Percentiles rank a stretch among this genome's conserved stretches.
These are phyloP conservation scores for Boletus holoroseus DNA, from an alignment of 1,284 basidiomycete genomes.

Conservation along the genomic window DNA sequence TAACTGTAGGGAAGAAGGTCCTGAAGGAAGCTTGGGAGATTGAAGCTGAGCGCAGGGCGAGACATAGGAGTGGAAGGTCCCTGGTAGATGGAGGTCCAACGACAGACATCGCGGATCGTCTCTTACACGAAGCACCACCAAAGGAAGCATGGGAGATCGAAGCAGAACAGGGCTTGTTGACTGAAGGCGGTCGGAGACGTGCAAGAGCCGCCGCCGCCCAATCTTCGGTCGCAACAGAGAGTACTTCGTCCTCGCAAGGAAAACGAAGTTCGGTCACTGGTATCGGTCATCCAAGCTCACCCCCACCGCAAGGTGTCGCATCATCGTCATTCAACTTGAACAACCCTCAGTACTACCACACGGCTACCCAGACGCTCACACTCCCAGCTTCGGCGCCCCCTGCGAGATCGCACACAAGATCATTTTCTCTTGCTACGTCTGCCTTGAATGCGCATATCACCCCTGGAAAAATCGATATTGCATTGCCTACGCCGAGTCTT, in stretches of 20 bases:
- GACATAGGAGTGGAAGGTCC: conserved; percentile 33
- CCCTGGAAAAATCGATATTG: conserved; percentile 42
- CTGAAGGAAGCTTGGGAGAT: conserved; percentile 72
- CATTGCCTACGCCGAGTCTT: conserved; percentile 60
- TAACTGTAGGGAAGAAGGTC: conserved; percentile 64
- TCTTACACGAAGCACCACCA: conserved; percentile 35
- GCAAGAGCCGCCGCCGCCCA: conserved; percentile 47
- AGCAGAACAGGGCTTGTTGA: conserved; percentile 64
- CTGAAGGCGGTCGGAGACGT: conserved; percentile 62
- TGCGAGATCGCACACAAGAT: conserved; percentile 51
- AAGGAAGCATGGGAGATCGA: conserved; percentile 76
- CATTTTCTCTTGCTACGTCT: conserved; percentile 52
- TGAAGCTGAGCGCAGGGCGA: conserved; percentile 55
- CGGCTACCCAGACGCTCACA: conserved; percentile 50
- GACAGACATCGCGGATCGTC: conserved; percentile 4
- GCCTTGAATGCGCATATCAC: conserved; percentile 17
- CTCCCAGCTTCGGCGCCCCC: conserved; percentile 58
- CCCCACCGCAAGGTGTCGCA: conserved; percentile 18
- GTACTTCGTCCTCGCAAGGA: conserved; percentile 9
- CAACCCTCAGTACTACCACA: conserved; percentile 55
- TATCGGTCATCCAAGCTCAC: conserved; percentile 24
- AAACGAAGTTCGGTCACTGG: conserved; percentile 19
- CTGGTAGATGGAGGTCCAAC: conserved; percentile 11
- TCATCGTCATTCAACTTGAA: conserved; percentile 36
- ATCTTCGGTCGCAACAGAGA: conserved; percentile 25